Conservation (phyloP, 2,329 filamentous ascomycete genomes). For the Claviceps humidiphila region DNA sequence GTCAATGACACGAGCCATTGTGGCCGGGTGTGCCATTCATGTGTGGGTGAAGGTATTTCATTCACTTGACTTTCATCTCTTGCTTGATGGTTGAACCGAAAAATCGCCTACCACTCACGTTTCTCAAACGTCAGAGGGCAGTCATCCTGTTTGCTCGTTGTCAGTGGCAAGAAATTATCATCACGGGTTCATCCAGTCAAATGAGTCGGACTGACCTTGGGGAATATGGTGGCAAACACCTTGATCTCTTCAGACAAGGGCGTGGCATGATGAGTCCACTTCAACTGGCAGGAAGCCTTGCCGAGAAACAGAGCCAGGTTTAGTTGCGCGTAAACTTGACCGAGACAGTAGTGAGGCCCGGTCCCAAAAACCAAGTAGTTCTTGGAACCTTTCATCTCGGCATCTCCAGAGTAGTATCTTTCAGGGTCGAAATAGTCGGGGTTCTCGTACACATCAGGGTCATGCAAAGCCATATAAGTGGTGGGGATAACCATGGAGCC, state of each 20-base stretch:
- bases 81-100: not conserved
- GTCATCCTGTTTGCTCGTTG: constrained; percentile 47
- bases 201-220: constrained; percentile 52
- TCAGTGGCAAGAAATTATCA: not conserved
- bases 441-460: constrained; percentile 82
- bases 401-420: constrained; percentile 79
- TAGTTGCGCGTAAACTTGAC: constrained; percentile 79
- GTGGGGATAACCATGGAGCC: constrained; percentile 91
- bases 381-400: constrained; percentile 74
- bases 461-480: constrained; percentile 79
- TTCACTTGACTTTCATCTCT: not conserved
- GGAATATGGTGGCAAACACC: constrained; percentile 97
- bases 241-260: constrained; percentile 84
- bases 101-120: constrained; percentile 29
- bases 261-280: constrained; percentile 85
- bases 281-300: constrained; percentile 72
- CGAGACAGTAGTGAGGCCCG: constrained; percentile 91
- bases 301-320: constrained; percentile 84
- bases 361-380: constrained; percentile 96
- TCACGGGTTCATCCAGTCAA: not conserved
- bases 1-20: not conserved
- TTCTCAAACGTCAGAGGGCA: constrained; percentile 63
- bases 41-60: not conserved
- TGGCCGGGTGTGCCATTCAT: not conserved
- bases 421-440: constrained; percentile 85